Percentiles rank a stretch among this genome's conserved stretches.
Evolutionary conservation across 1,284 basidiomycete genomes (phyloP).

Genomic region (Cutaneotrichosporon cavernicola): DNA sequence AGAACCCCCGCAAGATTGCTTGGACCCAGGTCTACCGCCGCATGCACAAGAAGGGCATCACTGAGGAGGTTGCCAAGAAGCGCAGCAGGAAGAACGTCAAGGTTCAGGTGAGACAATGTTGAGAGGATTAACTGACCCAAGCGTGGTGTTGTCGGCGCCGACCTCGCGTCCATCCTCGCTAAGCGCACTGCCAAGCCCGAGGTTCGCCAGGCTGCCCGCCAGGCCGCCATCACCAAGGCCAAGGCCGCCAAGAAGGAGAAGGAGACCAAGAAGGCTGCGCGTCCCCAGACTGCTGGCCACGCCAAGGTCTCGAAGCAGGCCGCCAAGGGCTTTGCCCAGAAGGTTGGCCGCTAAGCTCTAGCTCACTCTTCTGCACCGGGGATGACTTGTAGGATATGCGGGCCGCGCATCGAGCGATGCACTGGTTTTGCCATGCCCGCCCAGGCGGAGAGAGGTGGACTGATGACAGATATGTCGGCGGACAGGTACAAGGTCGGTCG

Average conservation of each 20-base stretch:
- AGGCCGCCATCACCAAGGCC: slow-evolving; percentile 84
- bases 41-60: slow-evolving; percentile 99
- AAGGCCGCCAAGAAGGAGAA: slow-evolving; percentile 95
- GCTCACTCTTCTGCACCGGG: slow-evolving; percentile 6
- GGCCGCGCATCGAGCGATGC: slow-evolving; percentile 28
- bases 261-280: slow-evolving; percentile 80
- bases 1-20: slow-evolving; percentile 99
- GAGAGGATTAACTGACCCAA: slow-evolving; percentile 53
- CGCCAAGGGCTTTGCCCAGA: slow-evolving; percentile 84
- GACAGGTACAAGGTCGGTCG: no score
- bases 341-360: slow-evolving; percentile 51
- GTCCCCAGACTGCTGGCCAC: slow-evolving; percentile 61
- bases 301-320: slow-evolving; percentile 93
- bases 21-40: slow-evolving; percentile 95
- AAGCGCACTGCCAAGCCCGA: slow-evolving; percentile 88
- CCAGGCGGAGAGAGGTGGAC: neutral
- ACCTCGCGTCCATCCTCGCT: slow-evolving; percentile 84
- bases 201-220: slow-evolving; percentile 75
- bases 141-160: slow-evolving; percentile 96
- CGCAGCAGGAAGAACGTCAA: slow-evolving; percentile 95
- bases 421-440: slow-evolving; percentile 23
- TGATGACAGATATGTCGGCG: slow-evolving; percentile 1
- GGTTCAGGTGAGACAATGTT: slow-evolving; percentile 58
- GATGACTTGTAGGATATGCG: slow-evolving; percentile 30
- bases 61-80: slow-evolving; percentile 99